phyloP scores from a whole-genome alignment of 331 rosid genomes.

The Cydonia oblonga region DNA sequence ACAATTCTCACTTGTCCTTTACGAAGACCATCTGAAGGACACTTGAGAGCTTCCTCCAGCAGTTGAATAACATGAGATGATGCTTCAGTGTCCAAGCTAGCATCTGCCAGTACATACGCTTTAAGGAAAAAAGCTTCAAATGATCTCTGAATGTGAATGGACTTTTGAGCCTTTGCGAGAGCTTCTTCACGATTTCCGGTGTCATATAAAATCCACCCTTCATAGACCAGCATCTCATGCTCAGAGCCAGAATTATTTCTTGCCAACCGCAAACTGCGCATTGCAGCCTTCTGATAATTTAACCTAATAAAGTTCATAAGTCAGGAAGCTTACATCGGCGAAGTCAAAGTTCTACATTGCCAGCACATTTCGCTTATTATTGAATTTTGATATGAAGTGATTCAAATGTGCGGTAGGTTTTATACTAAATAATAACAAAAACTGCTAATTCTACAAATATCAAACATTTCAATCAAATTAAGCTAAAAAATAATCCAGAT shows the following conservation, averaged over 20 bases:
- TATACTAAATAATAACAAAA: not conserved
- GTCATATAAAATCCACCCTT: constrained; percentile 90
- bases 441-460: not conserved
- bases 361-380: not conserved
- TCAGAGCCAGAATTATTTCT: constrained; percentile 55
- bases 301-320: constrained; percentile 27
- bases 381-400: not conserved
- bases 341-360: not conserved
- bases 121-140: constrained; percentile 80
- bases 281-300: constrained; percentile 83
- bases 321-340: not conserved
- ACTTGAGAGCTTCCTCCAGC: constrained; percentile 71
- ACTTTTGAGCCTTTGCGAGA: constrained; percentile 47
- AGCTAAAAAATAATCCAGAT: not conserved
- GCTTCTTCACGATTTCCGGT: constrained; percentile 69
- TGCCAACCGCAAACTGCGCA: constrained; percentile 63
- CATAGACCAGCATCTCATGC: constrained; percentile 71
- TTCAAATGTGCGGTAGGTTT: not conserved
- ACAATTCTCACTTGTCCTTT: constrained; percentile 68
- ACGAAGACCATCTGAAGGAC: constrained; percentile 88
- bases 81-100: constrained; percentile 46
- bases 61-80: constrained; percentile 51
- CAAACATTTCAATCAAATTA: not conserved
- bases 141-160: constrained; percentile 55
- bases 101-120: constrained; percentile 69